phyloP scores from a whole-genome alignment of 1,139 yeast species.

The Saccharomyces pastorianus region DNA sequence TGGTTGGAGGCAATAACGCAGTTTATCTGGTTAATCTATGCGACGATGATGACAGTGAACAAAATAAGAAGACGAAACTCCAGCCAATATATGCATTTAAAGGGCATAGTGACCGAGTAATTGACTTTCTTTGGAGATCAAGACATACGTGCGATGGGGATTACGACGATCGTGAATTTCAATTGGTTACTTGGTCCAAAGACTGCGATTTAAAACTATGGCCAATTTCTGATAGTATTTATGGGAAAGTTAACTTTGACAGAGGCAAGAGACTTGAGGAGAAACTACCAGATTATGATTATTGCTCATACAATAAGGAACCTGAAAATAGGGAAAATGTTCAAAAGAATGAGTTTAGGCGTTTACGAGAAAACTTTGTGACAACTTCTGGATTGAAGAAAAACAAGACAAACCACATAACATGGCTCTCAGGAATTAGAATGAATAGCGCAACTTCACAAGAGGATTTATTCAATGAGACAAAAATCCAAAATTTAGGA shows the following conservation, averaged over 20 bases:
- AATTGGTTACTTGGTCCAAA: slow-evolving; percentile 87
- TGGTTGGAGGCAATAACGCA: slow-evolving; percentile 75
- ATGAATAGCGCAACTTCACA: slow-evolving; percentile 35
- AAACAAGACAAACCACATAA: slow-evolving; percentile 55
- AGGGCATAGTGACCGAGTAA: slow-evolving; percentile 79
- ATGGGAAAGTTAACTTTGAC: slow-evolving; percentile 51
- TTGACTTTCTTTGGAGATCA: slow-evolving; percentile 82
- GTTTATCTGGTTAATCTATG: slow-evolving; percentile 55
- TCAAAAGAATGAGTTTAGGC: slow-evolving; percentile 17
- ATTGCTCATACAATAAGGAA: slow-evolving; percentile 45
- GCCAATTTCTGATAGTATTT: slow-evolving; percentile 59
- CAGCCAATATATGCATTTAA: slow-evolving; percentile 56
- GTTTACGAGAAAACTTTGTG: slow-evolving; percentile 33
- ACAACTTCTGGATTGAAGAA: slow-evolving; percentile 32
- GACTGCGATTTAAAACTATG: slow-evolving; percentile 80
- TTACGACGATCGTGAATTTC: slow-evolving; percentile 69
- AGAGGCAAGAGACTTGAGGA: slow-evolving; percentile 35
- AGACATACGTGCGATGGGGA: slow-evolving; percentile 41
- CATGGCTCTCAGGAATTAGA: slow-evolving; percentile 91
- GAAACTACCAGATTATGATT: slow-evolving; percentile 39
- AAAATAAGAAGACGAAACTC: slow-evolving; percentile 36
- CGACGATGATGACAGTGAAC: slow-evolving; percentile 20
- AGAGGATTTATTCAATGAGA: slow-evolving; percentile 37
- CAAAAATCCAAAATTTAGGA: slow-evolving; percentile 60
- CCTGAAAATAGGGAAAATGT: slow-evolving; percentile 30